These are phyloP conservation scores for Fraxinus velutina DNA, from an alignment of 305 asterid species.

Conservation along the genomic window DNA sequence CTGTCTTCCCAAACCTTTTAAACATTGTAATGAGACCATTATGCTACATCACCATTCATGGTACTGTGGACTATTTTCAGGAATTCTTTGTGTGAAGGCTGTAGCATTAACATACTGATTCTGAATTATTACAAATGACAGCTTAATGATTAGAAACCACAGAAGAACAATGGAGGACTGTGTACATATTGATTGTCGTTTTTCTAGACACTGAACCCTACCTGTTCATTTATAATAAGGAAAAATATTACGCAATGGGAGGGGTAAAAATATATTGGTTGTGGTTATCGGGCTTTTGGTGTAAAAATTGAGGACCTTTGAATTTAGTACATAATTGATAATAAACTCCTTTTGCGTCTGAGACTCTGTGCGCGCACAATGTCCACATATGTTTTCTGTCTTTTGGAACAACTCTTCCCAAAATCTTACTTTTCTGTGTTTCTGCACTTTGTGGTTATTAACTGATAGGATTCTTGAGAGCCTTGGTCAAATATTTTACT, in stretches of 20 bases:
- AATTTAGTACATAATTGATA: background rate
- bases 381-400: background rate
- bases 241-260: background rate
- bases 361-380: background rate
- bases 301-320: conserved; percentile 11
- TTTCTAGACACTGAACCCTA: background rate
- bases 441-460: background rate
- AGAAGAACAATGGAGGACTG: conserved; percentile 4
- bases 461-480: background rate
- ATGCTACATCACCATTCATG: background rate
- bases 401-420: background rate
- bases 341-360: conserved; percentile 5
- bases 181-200: conserved; percentile 9
- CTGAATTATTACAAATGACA: conserved; percentile 10
- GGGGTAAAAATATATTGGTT: background rate
- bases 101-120: conserved; percentile 1
- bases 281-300: background rate
- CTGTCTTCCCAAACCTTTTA: background rate
- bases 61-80: background rate
- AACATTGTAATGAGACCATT: conserved; percentile 7
- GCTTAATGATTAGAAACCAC: conserved; percentile 3
- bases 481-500: background rate
- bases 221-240: background rate
- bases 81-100: background rate
- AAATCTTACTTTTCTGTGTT: background rate